Evolutionary conservation across 2,329 filamentous ascomycete species (phyloP).

Genomic region (Alternaria consortialis): DNA sequence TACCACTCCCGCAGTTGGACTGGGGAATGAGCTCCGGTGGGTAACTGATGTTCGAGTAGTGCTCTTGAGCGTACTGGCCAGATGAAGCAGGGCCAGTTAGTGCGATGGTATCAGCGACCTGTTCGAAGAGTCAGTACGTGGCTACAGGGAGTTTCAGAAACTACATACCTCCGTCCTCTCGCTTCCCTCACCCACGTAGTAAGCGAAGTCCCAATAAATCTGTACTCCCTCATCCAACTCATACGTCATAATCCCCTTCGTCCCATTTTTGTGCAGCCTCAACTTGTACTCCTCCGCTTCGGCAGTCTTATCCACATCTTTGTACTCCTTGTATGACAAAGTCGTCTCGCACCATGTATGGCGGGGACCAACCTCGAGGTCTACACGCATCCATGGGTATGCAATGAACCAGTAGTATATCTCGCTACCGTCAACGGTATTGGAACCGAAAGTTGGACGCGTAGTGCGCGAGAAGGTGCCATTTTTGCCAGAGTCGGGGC

Average conservation of each 20-base stretch:
- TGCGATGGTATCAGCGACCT: conserved; percentile 20
- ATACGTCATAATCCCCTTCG: conserved; percentile 21
- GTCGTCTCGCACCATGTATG: conserved; percentile 33
- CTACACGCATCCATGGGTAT: conserved; percentile 25
- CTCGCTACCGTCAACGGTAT: conserved; percentile 29
- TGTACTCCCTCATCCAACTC: conserved; percentile 25
- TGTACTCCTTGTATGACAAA: conserved; percentile 25
- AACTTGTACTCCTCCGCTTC: conserved; percentile 21
- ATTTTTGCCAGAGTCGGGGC: conserved; percentile 18
- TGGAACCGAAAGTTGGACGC: conserved; percentile 25
- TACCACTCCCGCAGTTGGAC: conserved; percentile 19
- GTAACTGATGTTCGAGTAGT: conserved; percentile 10
- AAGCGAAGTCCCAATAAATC: conserved; percentile 25
- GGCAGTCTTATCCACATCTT: not conserved
- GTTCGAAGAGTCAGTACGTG: not conserved
- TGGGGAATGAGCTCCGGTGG: conserved; percentile 16
- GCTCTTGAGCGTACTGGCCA: conserved; percentile 9
- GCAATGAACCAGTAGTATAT: conserved; percentile 34
- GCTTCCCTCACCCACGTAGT: conserved; percentile 14
- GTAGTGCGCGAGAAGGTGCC: conserved; percentile 7
- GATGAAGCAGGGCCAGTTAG: conserved; percentile 17
- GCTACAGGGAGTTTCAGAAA: not conserved
- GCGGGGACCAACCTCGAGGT: conserved; percentile 5
- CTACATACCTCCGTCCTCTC: conserved; percentile 12
- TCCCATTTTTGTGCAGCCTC: conserved; percentile 32